phyloP scores from a whole-genome alignment of 2,329 filamentous ascomycete species.

The Lachnum nothofagi region DNA sequence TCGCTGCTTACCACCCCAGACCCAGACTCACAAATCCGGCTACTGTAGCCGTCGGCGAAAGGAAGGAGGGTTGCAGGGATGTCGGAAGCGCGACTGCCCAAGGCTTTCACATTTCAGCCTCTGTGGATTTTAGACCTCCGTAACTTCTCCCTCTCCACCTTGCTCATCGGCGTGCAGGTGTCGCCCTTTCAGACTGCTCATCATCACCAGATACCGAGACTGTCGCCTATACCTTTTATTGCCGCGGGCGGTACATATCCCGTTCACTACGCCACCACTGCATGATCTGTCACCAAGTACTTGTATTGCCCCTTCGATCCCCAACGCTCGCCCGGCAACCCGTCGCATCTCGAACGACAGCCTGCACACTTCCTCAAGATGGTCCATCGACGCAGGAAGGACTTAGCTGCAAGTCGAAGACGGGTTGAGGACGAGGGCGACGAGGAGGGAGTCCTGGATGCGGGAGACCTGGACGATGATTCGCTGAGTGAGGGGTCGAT shows the following conservation, averaged over 20 bases:
- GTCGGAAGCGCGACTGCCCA: conserved; percentile 18
- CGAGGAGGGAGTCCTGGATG: conserved; percentile 55
- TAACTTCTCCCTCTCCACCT: conserved; percentile 21
- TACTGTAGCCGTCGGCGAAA: conserved; percentile 3
- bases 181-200: conserved; percentile 27
- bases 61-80: conserved; percentile 18
- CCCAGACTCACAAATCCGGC: too few species aligned
- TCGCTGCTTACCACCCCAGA: conserved; percentile 9
- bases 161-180: conserved; percentile 29
- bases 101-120: conserved; percentile 25
- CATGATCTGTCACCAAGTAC: conserved; percentile 32
- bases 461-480: conserved; percentile 58
- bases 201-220: conserved; percentile 16
- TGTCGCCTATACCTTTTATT: conserved; percentile 24
- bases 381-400: conserved; percentile 55
- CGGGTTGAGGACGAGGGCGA: conserved; percentile 67
- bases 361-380: conserved; percentile 36
- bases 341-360: conserved; percentile 31
- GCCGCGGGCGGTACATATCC: conserved; percentile 33
- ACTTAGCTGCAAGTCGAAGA: conserved; percentile 62
- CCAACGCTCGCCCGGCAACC: conserved; percentile 30
- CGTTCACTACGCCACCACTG: conserved; percentile 29
- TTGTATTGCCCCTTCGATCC: conserved; percentile 25
- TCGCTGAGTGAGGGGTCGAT: conserved; percentile 61
- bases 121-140: conserved; percentile 13